phyloP scores from a whole-genome alignment of 2,329 filamentous ascomycete genomes.

The Clonostachys rosea region DNA sequence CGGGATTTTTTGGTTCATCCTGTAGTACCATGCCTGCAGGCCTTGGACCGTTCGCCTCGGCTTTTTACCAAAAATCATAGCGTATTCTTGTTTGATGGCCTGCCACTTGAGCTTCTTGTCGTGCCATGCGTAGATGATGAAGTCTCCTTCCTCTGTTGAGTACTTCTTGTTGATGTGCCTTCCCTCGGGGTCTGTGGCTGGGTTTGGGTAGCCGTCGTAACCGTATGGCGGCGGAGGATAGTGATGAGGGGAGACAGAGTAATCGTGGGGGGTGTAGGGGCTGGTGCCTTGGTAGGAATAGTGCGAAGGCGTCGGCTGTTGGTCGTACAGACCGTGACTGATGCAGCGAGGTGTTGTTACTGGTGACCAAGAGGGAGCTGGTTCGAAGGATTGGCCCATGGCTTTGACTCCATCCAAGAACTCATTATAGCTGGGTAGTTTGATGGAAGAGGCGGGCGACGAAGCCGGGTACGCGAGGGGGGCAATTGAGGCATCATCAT shows the following conservation, averaged over 20 bases:
- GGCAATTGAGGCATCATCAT: constrained; percentile 5
- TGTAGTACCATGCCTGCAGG: constrained; percentile 37
- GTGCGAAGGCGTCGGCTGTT: neutral
- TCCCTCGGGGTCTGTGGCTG: constrained; percentile 20
- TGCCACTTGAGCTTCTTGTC: constrained; percentile 37
- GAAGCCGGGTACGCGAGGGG: constrained; percentile 4
- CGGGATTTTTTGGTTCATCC: constrained; percentile 34
- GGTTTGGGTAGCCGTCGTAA: neutral
- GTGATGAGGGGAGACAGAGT: constrained; percentile 23
- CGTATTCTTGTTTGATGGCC: constrained; percentile 30
- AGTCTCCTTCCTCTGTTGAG: constrained; percentile 35
- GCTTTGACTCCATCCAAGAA: constrained; percentile 26
- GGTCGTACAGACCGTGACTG: neutral
- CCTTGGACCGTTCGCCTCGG: constrained; percentile 32
- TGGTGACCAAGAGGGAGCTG: neutral
- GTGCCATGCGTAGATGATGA: constrained; percentile 37
- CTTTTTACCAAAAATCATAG: constrained; percentile 26
- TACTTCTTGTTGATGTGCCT: constrained; percentile 38
- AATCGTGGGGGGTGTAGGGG: constrained; percentile 9
- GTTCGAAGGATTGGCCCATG: neutral
- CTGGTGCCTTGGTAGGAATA: neutral
- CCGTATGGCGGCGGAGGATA: neutral
- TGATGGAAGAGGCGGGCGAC: constrained; percentile 9
- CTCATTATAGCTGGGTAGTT: constrained; percentile 27
- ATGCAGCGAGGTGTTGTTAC: neutral